Conservation (phyloP, 1,139 yeast genomes). For the Taphrina communis region DNA sequence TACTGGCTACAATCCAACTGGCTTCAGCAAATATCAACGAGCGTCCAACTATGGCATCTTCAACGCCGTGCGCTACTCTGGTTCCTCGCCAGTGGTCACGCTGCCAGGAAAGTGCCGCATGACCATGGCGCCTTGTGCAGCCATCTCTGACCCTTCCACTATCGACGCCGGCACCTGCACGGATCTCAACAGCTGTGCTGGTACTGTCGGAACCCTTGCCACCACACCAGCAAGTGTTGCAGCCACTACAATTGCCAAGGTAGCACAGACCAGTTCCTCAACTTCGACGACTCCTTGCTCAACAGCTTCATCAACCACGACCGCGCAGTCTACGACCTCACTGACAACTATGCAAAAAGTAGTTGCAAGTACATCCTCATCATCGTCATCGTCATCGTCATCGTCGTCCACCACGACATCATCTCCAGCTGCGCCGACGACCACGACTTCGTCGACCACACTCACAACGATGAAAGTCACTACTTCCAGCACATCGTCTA, state of each 20-base stretch:
- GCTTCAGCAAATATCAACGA: conserved; percentile 1
- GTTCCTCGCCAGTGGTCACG: background rate
- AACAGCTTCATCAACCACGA: conserved; percentile 7
- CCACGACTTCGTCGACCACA: background rate
- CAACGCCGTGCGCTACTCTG: conserved; percentile 20
- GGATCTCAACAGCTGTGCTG: background rate
- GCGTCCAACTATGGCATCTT: conserved; percentile 4
- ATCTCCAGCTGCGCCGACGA: background rate
- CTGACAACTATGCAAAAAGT: background rate
- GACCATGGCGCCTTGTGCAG: conserved; percentile 3
- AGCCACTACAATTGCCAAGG: background rate
- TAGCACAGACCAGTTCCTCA: background rate
- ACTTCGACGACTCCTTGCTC: background rate
- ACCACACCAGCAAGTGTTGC: background rate
- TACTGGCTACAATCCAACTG: conserved; percentile 6
- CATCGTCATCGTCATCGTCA: conserved; percentile 7
- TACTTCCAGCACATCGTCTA: background rate
- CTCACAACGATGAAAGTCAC: background rate
- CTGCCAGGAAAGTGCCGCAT: conserved; percentile 16
- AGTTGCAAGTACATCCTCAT: background rate
- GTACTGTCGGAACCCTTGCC: background rate
- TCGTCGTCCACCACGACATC: background rate
- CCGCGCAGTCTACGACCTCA: background rate
- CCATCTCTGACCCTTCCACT: background rate
- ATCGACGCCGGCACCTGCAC: conserved; percentile 1